A percentile compares a stretch with the other conserved stretches of the same genome.
Conservation (phyloP, 768 basidiomycete genomes). For the Imleria badia region DNA sequence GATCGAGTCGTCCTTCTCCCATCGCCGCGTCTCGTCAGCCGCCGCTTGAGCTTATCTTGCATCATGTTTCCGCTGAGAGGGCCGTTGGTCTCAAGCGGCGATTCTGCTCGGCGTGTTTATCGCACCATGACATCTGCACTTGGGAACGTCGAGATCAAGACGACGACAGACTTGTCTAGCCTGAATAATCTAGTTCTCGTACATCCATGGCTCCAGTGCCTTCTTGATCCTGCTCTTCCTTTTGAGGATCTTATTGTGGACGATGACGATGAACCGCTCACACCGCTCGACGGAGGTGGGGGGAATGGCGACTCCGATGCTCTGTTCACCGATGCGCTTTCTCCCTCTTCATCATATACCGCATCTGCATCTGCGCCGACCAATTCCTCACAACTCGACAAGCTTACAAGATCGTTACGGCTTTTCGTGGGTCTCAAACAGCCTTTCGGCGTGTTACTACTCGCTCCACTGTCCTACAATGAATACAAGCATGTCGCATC, state of each 20-base stretch:
- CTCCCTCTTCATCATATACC: no score
- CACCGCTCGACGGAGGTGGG: not conserved
- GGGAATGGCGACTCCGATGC: not conserved
- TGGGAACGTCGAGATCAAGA: not conserved
- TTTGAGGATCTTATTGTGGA: not conserved
- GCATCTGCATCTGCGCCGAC: no score
- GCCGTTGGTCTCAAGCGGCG: not conserved
- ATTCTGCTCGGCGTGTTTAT: not conserved
- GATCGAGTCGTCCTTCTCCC: not conserved
- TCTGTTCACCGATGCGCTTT: not conserved
- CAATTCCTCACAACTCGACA: not conserved
- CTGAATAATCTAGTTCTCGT: not conserved
- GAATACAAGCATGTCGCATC: not conserved
- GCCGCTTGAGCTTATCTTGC: not conserved
- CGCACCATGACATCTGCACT: not conserved
- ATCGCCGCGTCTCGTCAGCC: not conserved
- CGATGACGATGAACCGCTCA: no score
- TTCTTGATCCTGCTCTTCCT: not conserved
- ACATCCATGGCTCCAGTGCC: not conserved
- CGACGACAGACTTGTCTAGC: not conserved
- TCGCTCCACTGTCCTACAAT: not conserved
- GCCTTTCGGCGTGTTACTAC: conserved; percentile 7
- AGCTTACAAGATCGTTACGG: not conserved
- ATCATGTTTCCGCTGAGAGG: not conserved
- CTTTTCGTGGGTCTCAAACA: not conserved